These are phyloP conservation scores for Neonectria punicea DNA, from an alignment of 2,329 filamentous ascomycete genomes.

Conservation along the genomic window DNA sequence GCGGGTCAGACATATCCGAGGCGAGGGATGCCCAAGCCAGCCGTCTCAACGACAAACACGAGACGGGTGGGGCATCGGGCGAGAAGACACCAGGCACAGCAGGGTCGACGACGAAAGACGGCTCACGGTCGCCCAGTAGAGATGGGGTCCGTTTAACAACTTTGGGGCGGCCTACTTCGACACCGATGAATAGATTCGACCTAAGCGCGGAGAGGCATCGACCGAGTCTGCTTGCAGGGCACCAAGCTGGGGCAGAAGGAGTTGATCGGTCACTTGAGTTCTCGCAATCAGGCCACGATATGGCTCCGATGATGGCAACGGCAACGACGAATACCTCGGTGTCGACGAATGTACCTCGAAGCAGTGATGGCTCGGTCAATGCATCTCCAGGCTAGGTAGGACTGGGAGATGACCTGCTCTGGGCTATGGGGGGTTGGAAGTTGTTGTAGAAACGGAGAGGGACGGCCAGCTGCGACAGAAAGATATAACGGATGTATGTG, in stretches of 20 bases:
- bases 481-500: neutral
- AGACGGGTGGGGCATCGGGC: constrained; percentile 25
- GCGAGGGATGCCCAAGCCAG: constrained; percentile 20
- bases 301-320: constrained; percentile 18
- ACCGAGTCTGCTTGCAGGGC: constrained; percentile 27
- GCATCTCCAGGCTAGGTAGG: constrained; percentile 33
- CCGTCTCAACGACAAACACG: constrained; percentile 31
- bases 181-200: constrained; percentile 36
- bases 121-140: constrained; percentile 36
- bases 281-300: constrained; percentile 15
- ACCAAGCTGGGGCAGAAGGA: constrained; percentile 24
- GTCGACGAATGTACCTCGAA: constrained; percentile 29
- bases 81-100: constrained; percentile 36
- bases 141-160: constrained; percentile 33
- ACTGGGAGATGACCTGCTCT: neutral
- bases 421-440: neutral
- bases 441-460: neutral
- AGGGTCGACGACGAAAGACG: constrained; percentile 21
- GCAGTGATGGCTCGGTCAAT: constrained; percentile 32
- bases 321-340: constrained; percentile 14
- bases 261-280: constrained; percentile 26
- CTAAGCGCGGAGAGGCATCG: constrained; percentile 36
- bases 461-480: neutral
- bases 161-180: constrained; percentile 34
- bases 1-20: constrained; percentile 27